Percentiles rank a stretch among this genome's conserved stretches.
Evolutionary conservation across 208 protist species (phyloP).

Genomic region (Angomonas desouzai): DNA sequence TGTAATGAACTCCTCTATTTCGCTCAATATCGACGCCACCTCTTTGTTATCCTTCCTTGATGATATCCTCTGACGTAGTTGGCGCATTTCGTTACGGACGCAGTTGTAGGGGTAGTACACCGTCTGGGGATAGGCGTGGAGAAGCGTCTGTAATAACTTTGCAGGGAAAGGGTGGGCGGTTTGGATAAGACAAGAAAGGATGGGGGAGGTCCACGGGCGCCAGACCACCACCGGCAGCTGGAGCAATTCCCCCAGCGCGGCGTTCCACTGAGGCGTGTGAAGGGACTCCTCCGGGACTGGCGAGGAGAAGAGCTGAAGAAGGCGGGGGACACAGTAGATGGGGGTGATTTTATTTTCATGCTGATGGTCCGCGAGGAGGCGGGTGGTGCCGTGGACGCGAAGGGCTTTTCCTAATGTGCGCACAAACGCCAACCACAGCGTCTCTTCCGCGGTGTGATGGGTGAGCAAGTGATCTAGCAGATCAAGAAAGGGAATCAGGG

Average conservation of each 20-base stretch:
- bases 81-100: constrained; percentile 36
- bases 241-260: constrained; percentile 4
- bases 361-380: neutral
- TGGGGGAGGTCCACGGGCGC: constrained; percentile 16
- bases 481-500: constrained; percentile 8
- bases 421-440: constrained; percentile 5
- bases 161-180: constrained; percentile 20
- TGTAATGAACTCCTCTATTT: neutral
- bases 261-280: constrained; percentile 1
- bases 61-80: constrained; percentile 1
- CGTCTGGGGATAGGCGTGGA: constrained; percentile 51
- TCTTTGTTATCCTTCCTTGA: no score
- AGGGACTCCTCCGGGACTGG: neutral
- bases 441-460: neutral
- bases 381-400: neutral
- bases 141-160: constrained; percentile 43
- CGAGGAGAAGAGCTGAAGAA: constrained; percentile 13
- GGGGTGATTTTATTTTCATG: neutral
- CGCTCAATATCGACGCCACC: neutral
- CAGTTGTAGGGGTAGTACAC: constrained; percentile 79
- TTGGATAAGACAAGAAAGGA: constrained; percentile 14
- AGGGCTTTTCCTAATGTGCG: neutral
- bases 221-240: constrained; percentile 8
- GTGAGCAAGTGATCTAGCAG: constrained; percentile 15
- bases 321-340: constrained; percentile 11